phyloP scores from a whole-genome alignment of 1,284 basidiomycete species.

The Trichosporon sp. region DNA sequence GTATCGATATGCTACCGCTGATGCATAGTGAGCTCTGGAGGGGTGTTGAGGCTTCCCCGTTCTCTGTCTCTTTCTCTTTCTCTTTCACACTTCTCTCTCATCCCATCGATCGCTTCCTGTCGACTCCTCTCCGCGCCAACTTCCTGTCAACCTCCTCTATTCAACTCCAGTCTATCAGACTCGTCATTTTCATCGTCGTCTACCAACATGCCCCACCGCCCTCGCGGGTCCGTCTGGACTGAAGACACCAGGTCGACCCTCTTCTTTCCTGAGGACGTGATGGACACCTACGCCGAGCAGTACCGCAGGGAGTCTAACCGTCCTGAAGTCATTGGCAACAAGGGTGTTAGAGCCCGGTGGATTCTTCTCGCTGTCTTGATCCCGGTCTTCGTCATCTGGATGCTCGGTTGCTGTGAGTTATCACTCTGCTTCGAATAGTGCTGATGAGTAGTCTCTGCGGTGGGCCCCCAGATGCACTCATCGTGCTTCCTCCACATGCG shows the following conservation, averaged over 20 bases:
- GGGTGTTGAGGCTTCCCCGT: neutral
- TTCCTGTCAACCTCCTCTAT: too few species aligned
- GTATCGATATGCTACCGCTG: neutral
- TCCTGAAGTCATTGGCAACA: neutral
- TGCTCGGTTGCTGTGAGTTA: neutral
- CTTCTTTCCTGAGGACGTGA: neutral
- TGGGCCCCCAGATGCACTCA: neutral
- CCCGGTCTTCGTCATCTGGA: neutral
- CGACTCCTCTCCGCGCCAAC: neutral
- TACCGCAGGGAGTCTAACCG: neutral
- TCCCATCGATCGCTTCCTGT: too few species aligned
- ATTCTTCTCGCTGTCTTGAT: neutral
- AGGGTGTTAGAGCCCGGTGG: neutral
- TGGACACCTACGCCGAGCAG: neutral
- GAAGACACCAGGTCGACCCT: neutral
- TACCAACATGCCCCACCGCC: too few species aligned
- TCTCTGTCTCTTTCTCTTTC: neutral
- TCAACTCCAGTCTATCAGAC: too few species aligned
- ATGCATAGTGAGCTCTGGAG: neutral
- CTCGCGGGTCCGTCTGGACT: neutral
- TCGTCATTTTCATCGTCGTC: too few species aligned
- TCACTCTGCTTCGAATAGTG: too few species aligned
- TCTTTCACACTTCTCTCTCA: neutral
- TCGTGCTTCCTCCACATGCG: neutral
- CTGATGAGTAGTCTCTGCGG: neutral